These are phyloP conservation scores for Colletotrichum tofieldiae DNA, from an alignment of 2,329 filamentous ascomycete genomes.

Conservation along the genomic window DNA sequence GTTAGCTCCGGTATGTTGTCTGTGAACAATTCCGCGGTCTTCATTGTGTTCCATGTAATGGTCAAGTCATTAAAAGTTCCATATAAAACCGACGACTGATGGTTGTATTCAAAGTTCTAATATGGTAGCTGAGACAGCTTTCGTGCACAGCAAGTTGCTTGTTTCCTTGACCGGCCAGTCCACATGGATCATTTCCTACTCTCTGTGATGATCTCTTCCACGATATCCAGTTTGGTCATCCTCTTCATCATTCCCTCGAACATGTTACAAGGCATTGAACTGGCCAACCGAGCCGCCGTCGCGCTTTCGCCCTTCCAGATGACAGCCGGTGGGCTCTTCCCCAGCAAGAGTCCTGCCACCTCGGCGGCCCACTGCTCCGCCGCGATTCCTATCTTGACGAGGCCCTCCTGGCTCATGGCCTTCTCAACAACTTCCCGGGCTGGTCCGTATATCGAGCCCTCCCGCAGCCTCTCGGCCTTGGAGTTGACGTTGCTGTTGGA, in stretches of 20 bases:
- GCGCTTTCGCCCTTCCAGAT: conserved; percentile 48
- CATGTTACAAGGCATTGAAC: conserved; percentile 43
- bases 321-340: conserved; percentile 42
- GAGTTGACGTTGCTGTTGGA: conserved; percentile 39
- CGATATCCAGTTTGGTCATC: conserved; percentile 45
- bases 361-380: conserved; percentile 46
- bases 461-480: conserved; percentile 42
- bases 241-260: conserved; percentile 45
- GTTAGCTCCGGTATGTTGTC: neutral
- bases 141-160: neutral
- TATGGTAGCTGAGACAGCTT: too few species aligned
- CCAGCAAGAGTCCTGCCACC: conserved; percentile 43
- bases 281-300: conserved; percentile 37
- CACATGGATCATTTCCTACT: neutral
- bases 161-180: neutral
- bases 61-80: too few species aligned
- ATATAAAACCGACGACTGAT: too few species aligned
- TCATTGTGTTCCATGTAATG: too few species aligned
- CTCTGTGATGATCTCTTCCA: conserved; percentile 45
- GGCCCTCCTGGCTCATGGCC: conserved; percentile 45
- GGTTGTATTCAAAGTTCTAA: too few species aligned
- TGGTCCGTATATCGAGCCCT: conserved; percentile 46
- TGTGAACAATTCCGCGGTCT: neutral
- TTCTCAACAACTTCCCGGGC: conserved; percentile 45
- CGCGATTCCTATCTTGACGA: conserved; percentile 34